Evolutionary conservation across 495 filamentous ascomycete species (phyloP), one percentile per base, ranked within the genome.

Genomic region (Penicillium diatomitis): DNA sequence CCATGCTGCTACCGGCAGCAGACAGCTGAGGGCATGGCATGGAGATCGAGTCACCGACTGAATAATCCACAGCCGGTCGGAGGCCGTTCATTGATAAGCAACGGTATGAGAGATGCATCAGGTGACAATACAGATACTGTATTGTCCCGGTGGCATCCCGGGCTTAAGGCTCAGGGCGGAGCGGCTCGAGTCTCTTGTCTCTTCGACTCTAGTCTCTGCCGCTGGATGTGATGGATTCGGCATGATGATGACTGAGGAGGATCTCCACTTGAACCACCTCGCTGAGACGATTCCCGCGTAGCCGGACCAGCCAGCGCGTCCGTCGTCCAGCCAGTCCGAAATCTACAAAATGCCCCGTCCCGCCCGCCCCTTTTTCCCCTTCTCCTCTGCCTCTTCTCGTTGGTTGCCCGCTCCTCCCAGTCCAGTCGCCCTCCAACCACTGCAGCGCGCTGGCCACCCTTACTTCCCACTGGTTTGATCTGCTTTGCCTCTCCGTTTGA

Each of bases 301-400:
- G 46, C 44, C 44, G 38, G 41, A 37, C 32, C 37, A 46, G 41
- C 49, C 55, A 54, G 50, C 49, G 20, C 46, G 52, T 38, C 48
- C 39, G 40, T 43, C 39, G 6, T 20, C 32, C 28, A 47, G 38
- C 48, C 53, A 52, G 58, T 72, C 20, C 20, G 20, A 20, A 20
- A 20, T 20, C 20, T 20, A 73, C 68, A 74, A 63, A 71, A 71
- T 72, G 67, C 69, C 64, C 69, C 68, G 70, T 72, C 68, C 54
- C 62, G 44, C 65, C 46, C 67, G 63, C 66, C 58, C 65, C 69
- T 64, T 64, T 67, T 62, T 57, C 64, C 60, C 58, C 62, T 71
- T 63, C 55, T 62, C 55, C 55, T 67, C 66, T 70, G 68, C 66
- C 67, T 55, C 56, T 59, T 71, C 70, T 73, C 68, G 70, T 73